Percentiles rank a stretch among this genome's conserved stretches.
Evolutionary conservation across 2,329 filamentous ascomycete species (phyloP).

Genomic region (Cladosporium colombiae): DNA sequence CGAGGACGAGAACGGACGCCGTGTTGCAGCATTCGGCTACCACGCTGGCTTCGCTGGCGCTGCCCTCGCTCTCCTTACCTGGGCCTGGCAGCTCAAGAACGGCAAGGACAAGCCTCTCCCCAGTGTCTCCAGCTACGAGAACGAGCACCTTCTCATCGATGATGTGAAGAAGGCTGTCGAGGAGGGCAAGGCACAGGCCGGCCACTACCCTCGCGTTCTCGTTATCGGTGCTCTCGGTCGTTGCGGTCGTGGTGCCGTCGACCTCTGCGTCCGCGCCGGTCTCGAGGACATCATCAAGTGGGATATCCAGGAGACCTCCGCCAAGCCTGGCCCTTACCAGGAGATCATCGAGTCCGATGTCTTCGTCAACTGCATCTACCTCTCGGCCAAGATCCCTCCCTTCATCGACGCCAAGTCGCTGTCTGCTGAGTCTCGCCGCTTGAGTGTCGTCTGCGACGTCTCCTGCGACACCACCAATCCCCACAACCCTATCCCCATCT

Average conservation of each 20-base stretch:
- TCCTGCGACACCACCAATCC: conserved; percentile 73
- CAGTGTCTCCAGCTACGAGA: conserved; percentile 67
- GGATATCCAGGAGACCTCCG: conserved; percentile 79
- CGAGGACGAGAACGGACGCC: conserved; percentile 66
- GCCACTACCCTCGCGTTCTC: conserved; percentile 70
- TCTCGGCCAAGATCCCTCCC: conserved; percentile 73
- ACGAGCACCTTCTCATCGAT: conserved; percentile 70
- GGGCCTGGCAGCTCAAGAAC: conserved; percentile 79
- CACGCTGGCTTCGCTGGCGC: conserved; percentile 73
- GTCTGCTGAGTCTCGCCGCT: conserved; percentile 65
- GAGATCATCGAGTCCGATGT: conserved; percentile 47
- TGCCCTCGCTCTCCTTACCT: conserved; percentile 68
- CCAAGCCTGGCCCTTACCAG: conserved; percentile 51
- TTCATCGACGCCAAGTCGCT: conserved; percentile 76
- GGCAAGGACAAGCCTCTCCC: conserved; percentile 66
- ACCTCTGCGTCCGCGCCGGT: conserved; percentile 74
- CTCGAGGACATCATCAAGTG: conserved; percentile 70
- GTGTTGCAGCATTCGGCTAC: conserved; percentile 70
- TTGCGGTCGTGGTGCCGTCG: conserved; percentile 81
- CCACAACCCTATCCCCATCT: conserved; percentile 76
- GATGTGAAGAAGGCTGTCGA: conserved; percentile 73
- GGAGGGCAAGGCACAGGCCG: conserved; percentile 65
- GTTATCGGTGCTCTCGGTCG: conserved; percentile 78
- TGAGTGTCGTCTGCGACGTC: conserved; percentile 72
- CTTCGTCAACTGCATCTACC: conserved; percentile 84